A percentile compares a stretch with the other conserved stretches of the same genome.
phyloP scores from a whole-genome alignment of 495 filamentous ascomycete species.

The Terfezia claveryi region DNA sequence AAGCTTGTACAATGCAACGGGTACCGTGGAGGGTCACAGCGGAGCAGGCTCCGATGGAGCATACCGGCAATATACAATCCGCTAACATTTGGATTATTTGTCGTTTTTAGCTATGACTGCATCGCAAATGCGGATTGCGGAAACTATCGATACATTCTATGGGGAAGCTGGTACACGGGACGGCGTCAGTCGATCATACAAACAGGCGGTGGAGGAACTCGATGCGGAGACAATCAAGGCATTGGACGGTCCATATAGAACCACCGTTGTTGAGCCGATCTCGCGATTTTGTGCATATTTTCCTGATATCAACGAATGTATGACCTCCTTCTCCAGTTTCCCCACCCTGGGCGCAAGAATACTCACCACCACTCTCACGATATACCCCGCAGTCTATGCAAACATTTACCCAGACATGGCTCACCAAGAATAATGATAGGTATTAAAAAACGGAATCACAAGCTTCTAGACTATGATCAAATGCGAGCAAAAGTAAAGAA shows the following conservation, averaged over 20 bases:
- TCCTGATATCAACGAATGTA: slow-evolving; percentile 95
- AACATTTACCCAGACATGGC: slow-evolving; percentile 2
- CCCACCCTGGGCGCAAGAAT: background rate
- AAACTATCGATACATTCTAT: slow-evolving; percentile 98
- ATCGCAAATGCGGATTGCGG: slow-evolving; percentile 96
- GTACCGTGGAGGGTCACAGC: background rate
- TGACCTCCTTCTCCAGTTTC: slow-evolving; percentile 7
- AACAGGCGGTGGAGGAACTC: slow-evolving; percentile 90
- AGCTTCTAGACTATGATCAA: slow-evolving; percentile 90
- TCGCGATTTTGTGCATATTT: slow-evolving; percentile 93
- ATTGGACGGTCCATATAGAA: slow-evolving; percentile 85
- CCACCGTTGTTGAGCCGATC: slow-evolving; percentile 88
- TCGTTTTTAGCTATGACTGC: slow-evolving; percentile 67
- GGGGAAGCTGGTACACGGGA: slow-evolving; percentile 86
- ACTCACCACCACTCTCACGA: background rate
- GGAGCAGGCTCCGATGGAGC: background rate
- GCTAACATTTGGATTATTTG: background rate
- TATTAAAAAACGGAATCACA: slow-evolving; percentile 96
- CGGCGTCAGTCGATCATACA: slow-evolving; percentile 86
- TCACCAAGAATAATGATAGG: slow-evolving; percentile 22
- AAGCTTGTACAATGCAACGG: no score
- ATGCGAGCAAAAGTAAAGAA: slow-evolving; percentile 91
- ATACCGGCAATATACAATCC: background rate
- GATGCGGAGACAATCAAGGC: slow-evolving; percentile 98
- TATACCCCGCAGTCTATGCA: background rate